phyloP scores from a whole-genome alignment of 164 flowering plant species.

The Liriodendron chinense region DNA sequence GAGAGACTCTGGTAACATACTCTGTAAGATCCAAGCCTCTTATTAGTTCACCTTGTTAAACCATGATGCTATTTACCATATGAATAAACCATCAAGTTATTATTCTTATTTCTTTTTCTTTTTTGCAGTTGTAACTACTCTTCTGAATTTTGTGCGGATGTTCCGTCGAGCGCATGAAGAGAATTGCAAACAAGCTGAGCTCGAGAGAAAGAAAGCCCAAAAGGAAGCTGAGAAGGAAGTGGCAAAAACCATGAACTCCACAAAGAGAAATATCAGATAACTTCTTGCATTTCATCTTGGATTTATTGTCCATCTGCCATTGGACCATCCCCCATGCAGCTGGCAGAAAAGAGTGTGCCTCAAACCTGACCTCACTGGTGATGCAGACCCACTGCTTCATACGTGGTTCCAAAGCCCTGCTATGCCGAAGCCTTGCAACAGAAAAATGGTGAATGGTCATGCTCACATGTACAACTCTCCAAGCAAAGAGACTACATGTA shows the following conservation, averaged over 20 bases:
- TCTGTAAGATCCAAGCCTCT: neutral
- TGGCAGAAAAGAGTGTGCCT: neutral
- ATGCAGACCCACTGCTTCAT: conserved; percentile 11
- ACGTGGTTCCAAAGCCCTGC: conserved; percentile 5
- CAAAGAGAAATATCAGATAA: conserved; percentile 43
- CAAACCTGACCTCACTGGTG: neutral
- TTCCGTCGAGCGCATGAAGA: conserved; percentile 89
- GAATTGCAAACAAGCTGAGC: conserved; percentile 79
- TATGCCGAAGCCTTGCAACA: neutral
- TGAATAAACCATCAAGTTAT: neutral
- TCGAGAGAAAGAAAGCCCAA: conserved; percentile 87
- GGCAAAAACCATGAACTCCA: conserved; percentile 51
- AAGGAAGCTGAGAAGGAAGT: conserved; percentile 92
- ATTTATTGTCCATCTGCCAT: neutral
- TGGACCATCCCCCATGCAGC: neutral
- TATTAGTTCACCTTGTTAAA: neutral
- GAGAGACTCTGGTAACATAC: too few species aligned
- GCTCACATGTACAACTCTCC: neutral
- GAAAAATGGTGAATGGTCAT: conserved; percentile 14
- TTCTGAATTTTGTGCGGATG: conserved; percentile 75
- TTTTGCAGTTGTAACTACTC: conserved; percentile 78
- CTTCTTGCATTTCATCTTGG: conserved; percentile 1
- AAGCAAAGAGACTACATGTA: neutral
- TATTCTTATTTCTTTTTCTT: neutral
- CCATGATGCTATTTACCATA: neutral